A percentile compares a stretch with the other conserved stretches of the same genome.
phyloP scores from a whole-genome alignment of 2,329 filamentous ascomycete genomes.

The Phialophora verrucosa region DNA sequence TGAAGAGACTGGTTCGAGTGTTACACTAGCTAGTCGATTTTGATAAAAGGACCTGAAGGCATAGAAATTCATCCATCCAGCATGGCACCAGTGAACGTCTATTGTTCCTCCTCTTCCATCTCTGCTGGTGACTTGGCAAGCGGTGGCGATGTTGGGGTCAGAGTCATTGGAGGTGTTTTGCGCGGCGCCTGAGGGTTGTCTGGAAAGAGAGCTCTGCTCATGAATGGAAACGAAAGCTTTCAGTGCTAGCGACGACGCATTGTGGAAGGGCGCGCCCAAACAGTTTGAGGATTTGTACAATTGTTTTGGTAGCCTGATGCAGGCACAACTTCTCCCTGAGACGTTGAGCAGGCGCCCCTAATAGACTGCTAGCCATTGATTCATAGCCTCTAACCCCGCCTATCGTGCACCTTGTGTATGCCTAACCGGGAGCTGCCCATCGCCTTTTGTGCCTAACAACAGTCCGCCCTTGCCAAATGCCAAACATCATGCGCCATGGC shows the following conservation, averaged over 20 bases:
- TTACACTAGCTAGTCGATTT: not conserved
- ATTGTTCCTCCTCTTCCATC: not conserved
- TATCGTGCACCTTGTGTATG: not conserved
- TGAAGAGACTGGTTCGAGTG: conserved; percentile 14
- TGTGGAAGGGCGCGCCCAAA: not conserved
- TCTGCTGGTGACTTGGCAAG: not conserved
- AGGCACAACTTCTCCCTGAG: not conserved
- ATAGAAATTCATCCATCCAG: not conserved
- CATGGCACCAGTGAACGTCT: not conserved
- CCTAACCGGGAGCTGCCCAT: not conserved
- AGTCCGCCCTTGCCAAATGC: not conserved
- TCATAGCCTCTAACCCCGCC: not conserved
- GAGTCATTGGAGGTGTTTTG: not conserved
- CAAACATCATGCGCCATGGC: not conserved
- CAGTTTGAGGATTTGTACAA: not conserved
- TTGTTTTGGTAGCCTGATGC: not conserved
- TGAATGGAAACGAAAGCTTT: not conserved
- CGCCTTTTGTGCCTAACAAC: not conserved
- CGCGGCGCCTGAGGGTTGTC: not conserved
- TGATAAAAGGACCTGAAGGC: not conserved
- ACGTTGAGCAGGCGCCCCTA: not conserved
- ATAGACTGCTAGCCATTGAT: not conserved
- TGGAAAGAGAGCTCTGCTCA: not conserved
- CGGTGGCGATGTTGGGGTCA: not conserved
- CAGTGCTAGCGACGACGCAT: not conserved